Base-by-base conservation (phyloP, 2,329 filamentous ascomycete genomes). In the Boeremia exigua region DNA sequence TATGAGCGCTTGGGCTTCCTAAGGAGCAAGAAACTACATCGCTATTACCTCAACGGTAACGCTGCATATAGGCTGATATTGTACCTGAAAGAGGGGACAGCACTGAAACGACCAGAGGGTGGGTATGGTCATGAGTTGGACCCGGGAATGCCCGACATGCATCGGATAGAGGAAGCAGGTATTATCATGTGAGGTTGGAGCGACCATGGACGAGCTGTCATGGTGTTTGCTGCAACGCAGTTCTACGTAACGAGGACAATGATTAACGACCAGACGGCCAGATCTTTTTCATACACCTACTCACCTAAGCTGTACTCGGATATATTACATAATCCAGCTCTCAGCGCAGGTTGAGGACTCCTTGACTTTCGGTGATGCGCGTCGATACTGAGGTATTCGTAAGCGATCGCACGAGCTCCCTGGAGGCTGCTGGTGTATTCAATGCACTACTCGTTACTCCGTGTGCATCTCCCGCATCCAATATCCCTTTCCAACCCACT, bases 31-130 rank as follows among this genome's bases (percentile, higher is more conserved):
- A 90, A 92, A 58, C 78, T 99, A 48, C 93, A 98, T 76, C 84
- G 95, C 38, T 99, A 99, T 73, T 99, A 99, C 68, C 80, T 99
- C 36, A 99, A 98, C 71, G 95, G 95, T 10, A 99, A 92, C 73
- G 96, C 92, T 52, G 95, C 95, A 2, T 99, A 95, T 74, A 84
- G 95, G 37, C 80, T 99, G 47, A 87, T 98, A 6, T 77, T 99
- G 33, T 88, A 93, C 60, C 78, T 97, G 48, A 93, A 89, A 71
- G 65, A 70, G 45, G 73, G 72, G 0, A 71, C 72, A 0, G 72
- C 72, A 17, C 39, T 66, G 37, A 75, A 75, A 58, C 66, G 65
- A 37, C 70, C 73, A 0, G 59, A 56, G 23, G 25, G 48, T 27
- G 50, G 25, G n/a, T 38, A 46, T 28, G 27, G 15, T 4, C 30